Evolutionary conservation across 1,284 basidiomycete genomes (phyloP), one percentile per base, ranked within the genome.

Genomic region (Apiotrichum domesticum): DNA sequence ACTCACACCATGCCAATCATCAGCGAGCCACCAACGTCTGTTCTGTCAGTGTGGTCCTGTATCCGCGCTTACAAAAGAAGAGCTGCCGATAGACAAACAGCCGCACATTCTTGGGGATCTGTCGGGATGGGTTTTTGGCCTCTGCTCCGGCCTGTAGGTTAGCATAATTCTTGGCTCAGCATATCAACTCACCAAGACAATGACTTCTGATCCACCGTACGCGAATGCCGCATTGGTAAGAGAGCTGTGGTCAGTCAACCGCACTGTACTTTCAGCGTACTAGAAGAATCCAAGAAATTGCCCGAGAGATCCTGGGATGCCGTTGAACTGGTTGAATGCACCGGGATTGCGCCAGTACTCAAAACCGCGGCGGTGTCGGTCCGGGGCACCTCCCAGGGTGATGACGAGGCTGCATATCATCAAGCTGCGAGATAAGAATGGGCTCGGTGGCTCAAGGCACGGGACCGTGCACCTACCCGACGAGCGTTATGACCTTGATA

Each of bases 401-500:
- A 88, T 80, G 55, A 87, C 73, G 46, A 89, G 77, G 47, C 86
- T 86, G 51, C 79, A 78, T 51, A 87, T 65, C 56, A 88, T 82
- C 45, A 87, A 77, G 15, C 82, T 42, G n/a, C 5, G 6, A 15
- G 8, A n/a, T 42, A 9, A 42, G 41, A 11, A 29, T 29, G 29
- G 29, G 29, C 29, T 29, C 29, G 29, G 41, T 42, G 6, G 41
- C 10, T 15, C 41, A 11, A 2, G 6, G 13, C 21, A 14, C 13
- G 6, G 9, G 9, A 9, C 9, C 41, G 41, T 7, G 6, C 41
- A 40, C 47, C 2, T 32, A 49, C 47, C 47, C 50, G 10, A 51
- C 14, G 63, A 89, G 87, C 3, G 87, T 88, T 51, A 89, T 75
- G 21, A 90, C 85, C 75, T 90, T 90, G 74, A 90, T 86, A 9